A percentile compares a stretch with the other conserved stretches of the same genome.
These are phyloP conservation scores for Dichotomopilus funicola DNA, from an alignment of 2,329 filamentous ascomycete genomes.

Conservation along the genomic window DNA sequence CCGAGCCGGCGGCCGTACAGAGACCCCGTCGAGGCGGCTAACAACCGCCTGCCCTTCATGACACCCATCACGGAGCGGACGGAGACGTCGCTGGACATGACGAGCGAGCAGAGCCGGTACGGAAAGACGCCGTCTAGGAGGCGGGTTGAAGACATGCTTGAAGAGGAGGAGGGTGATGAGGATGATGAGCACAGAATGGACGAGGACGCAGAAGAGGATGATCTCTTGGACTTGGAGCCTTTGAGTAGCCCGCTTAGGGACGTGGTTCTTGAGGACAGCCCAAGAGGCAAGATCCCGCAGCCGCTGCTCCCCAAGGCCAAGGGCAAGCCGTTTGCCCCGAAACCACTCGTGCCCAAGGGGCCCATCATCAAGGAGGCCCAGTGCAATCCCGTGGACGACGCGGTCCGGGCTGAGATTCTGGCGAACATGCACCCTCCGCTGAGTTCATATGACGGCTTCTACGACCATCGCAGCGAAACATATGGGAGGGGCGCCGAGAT, in stretches of 20 bases:
- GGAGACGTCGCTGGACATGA: constrained; percentile 72
- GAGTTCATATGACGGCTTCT: constrained; percentile 69
- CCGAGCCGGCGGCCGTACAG: constrained; percentile 73
- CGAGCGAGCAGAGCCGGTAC: constrained; percentile 53
- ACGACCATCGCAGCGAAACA: constrained; percentile 58
- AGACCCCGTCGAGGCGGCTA: constrained; percentile 71
- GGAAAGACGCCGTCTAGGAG: constrained; percentile 73
- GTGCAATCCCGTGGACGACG: constrained; percentile 84
- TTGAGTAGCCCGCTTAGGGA: constrained; percentile 67
- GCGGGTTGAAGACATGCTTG: constrained; percentile 27
- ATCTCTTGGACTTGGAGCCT: constrained; percentile 31
- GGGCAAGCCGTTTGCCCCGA: constrained; percentile 38
- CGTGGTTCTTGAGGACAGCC: constrained; percentile 46
- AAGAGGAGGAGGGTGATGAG: constrained; percentile 30
- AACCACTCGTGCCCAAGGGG: constrained; percentile 41
- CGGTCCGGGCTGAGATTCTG: constrained; percentile 67
- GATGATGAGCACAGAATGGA: constrained; percentile 24
- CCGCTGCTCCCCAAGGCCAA: constrained; percentile 41
- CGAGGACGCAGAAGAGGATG: constrained; percentile 28
- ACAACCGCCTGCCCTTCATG: constrained; percentile 95
- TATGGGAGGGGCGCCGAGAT: constrained; percentile 69
- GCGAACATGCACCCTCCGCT: constrained; percentile 67
- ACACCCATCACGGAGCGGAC: constrained; percentile 96
- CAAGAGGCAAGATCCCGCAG: constrained; percentile 42
- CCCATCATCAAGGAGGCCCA: constrained; percentile 75